Evolutionary conservation across 2,329 filamentous ascomycete genomes (phyloP).

Genomic region (Ophiostoma populinum): DNA sequence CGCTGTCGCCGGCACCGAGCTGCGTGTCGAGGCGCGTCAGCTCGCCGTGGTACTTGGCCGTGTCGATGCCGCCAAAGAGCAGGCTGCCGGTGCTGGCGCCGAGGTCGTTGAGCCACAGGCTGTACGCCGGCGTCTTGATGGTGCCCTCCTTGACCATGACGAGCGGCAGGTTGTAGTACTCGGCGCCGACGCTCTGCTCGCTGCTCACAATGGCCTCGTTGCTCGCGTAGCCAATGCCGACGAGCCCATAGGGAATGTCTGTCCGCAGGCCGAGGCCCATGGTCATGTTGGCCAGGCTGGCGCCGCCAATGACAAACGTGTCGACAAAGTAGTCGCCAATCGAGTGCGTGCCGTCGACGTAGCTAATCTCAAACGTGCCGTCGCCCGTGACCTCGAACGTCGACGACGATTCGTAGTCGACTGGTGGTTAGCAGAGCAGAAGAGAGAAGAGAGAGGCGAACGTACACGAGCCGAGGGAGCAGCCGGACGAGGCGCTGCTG

Average conservation of each 20-base stretch:
- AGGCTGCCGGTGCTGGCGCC: slow-evolving; percentile 49
- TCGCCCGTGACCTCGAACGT: slow-evolving; percentile 27
- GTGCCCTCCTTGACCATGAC: slow-evolving; percentile 43
- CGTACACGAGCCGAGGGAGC: slow-evolving; percentile 15
- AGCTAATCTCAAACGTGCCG: slow-evolving; percentile 37
- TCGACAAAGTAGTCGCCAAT: slow-evolving; percentile 42
- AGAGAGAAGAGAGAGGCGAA: background rate
- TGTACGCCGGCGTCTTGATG: slow-evolving; percentile 53
- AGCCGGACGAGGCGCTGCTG: slow-evolving; percentile 14
- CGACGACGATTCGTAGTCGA: slow-evolving; percentile 25
- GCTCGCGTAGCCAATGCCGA: slow-evolving; percentile 41
- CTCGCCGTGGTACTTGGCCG: slow-evolving; percentile 49
- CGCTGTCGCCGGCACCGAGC: too few relatives aligned
- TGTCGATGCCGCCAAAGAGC: slow-evolving; percentile 69
- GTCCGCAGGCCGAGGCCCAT: slow-evolving; percentile 41
- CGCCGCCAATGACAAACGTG: slow-evolving; percentile 33
- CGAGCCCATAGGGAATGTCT: slow-evolving; percentile 37
- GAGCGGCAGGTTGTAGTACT: slow-evolving; percentile 44
- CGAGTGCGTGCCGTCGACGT: slow-evolving; percentile 42
- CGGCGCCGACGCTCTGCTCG: slow-evolving; percentile 13
- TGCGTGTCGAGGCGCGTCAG: slow-evolving; percentile 42
- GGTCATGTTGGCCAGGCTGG: slow-evolving; percentile 34
- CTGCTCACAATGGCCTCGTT: slow-evolving; percentile 31
- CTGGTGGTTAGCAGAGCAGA: slow-evolving; percentile 18
- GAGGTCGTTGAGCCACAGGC: slow-evolving; percentile 48